Evolutionary conservation across 768 basidiomycete genomes (phyloP).

Genomic region (Boletus rex-veris): DNA sequence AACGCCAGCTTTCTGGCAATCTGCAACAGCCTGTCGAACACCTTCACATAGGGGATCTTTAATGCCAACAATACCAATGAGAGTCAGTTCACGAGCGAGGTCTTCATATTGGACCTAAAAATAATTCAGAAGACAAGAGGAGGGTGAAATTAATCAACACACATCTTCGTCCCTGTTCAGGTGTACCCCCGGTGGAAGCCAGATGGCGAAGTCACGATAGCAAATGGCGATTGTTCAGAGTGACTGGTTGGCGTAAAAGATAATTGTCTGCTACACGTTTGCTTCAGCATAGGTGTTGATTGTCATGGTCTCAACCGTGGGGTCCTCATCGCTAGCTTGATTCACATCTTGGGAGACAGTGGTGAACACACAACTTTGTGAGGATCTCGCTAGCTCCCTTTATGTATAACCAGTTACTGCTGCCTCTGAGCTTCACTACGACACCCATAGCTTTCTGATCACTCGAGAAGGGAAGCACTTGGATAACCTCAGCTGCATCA

Average conservation of each 20-base stretch:
- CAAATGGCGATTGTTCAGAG: slow-evolving; percentile 93
- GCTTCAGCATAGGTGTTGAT: slow-evolving; percentile 69
- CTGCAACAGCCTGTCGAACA: slow-evolving; percentile 83
- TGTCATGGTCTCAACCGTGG: slow-evolving; percentile 48
- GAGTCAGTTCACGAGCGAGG: slow-evolving; percentile 70
- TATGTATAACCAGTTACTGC: slow-evolving; percentile 65
- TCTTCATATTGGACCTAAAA: slow-evolving; percentile 63
- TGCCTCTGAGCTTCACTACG: slow-evolving; percentile 57
- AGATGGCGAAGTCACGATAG: slow-evolving; percentile 80
- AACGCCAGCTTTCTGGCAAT: slow-evolving; percentile 88
- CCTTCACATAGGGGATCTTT: slow-evolving; percentile 93
- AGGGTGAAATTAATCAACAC: slow-evolving; percentile 10
- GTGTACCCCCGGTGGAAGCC: slow-evolving; percentile 66
- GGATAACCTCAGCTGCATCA: slow-evolving; percentile 58
- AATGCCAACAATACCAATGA: slow-evolving; percentile 90
- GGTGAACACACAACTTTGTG: slow-evolving; percentile 65
- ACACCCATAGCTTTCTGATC: slow-evolving; percentile 95
- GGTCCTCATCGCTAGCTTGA: slow-evolving; percentile 16
- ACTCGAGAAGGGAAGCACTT: slow-evolving; percentile 93
- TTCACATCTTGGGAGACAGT: slow-evolving; percentile 45
- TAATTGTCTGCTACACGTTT: slow-evolving; percentile 90
- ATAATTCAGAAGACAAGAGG: slow-evolving; percentile 6
- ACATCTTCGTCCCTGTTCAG: slow-evolving; percentile 53
- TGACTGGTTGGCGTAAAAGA: slow-evolving; percentile 96
- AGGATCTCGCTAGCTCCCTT: slow-evolving; percentile 97